A percentile compares a stretch with the other conserved stretches of the same genome.
phyloP scores from a whole-genome alignment of 495 filamentous ascomycete species.

The Penicillium flavigenum region DNA sequence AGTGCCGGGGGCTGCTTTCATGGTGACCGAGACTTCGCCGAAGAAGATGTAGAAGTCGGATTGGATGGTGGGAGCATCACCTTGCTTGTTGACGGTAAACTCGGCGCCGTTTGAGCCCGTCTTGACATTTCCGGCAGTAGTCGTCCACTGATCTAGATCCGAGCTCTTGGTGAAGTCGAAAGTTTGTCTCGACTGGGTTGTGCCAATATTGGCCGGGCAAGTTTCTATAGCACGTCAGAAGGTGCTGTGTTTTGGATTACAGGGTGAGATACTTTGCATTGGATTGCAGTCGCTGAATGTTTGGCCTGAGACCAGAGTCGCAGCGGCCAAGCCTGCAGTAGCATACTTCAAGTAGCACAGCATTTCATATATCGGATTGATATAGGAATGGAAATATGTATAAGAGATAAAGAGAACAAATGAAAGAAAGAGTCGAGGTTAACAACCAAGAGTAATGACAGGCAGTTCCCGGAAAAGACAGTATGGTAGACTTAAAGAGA shows the following conservation, averaged over 20 bases:
- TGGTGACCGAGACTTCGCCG: slow-evolving; percentile 64
- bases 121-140: slow-evolving; percentile 53
- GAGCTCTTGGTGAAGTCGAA: slow-evolving; percentile 37
- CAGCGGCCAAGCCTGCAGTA: neutral
- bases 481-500: neutral
- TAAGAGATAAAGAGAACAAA: neutral
- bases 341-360: neutral
- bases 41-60: slow-evolving; percentile 75
- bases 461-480: neutral
- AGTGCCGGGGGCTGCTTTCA: slow-evolving; percentile 66
- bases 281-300: neutral
- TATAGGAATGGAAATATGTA: neutral
- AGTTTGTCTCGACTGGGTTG: neutral
- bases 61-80: slow-evolving; percentile 69
- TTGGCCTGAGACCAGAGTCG: neutral
- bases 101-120: slow-evolving; percentile 53
- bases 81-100: slow-evolving; percentile 65
- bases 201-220: neutral
- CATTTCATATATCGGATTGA: neutral
- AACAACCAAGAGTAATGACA: neutral
- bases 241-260: neutral
- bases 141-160: slow-evolving; percentile 54
- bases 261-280: neutral
- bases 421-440: neutral
- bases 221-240: neutral